Evolutionary conservation across 768 basidiomycete species (phyloP).

Genomic region (Leccinum aurantiacum): DNA sequence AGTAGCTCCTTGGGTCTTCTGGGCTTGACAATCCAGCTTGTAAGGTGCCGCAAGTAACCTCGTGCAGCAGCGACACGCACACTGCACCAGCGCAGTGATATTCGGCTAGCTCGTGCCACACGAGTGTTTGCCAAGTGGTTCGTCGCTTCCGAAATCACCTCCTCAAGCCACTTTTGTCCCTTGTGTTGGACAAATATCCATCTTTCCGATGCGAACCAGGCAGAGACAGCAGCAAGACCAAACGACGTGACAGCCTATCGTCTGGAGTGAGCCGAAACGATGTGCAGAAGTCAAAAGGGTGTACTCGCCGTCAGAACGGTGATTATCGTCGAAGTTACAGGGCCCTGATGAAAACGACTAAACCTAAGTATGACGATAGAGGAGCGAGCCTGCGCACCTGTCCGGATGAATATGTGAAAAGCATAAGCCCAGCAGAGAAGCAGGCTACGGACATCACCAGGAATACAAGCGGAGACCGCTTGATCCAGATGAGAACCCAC

Average conservation of each 20-base stretch:
- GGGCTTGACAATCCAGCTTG: conserved; percentile 26
- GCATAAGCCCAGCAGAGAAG: conserved; percentile 76
- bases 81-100: conserved; percentile 28
- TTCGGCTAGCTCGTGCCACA: conserved; percentile 25
- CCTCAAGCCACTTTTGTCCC: conserved; percentile 53
- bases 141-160: conserved; percentile 36
- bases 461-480: conserved; percentile 79
- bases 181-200: conserved; percentile 48
- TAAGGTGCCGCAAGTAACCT: conserved; percentile 26
- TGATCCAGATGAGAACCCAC: conserved; percentile 80
- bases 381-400: conserved; percentile 47
- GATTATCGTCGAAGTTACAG: conserved; percentile 65
- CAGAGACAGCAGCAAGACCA: conserved; percentile 49
- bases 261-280: conserved; percentile 9
- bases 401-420: conserved; percentile 72
- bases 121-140: conserved; percentile 29
- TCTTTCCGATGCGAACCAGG: conserved; percentile 54
- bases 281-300: not conserved
- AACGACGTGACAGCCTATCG: conserved; percentile 39
- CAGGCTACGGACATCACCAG: conserved; percentile 81
- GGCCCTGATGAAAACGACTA: conserved; percentile 41
- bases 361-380: conserved; percentile 23
- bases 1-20: conserved; percentile 23
- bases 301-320: conserved; percentile 63
- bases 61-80: conserved; percentile 17